These are phyloP conservation scores for Eurotiales sp. DNA, from an alignment of 2,329 filamentous ascomycete genomes.

Conservation along the genomic window DNA sequence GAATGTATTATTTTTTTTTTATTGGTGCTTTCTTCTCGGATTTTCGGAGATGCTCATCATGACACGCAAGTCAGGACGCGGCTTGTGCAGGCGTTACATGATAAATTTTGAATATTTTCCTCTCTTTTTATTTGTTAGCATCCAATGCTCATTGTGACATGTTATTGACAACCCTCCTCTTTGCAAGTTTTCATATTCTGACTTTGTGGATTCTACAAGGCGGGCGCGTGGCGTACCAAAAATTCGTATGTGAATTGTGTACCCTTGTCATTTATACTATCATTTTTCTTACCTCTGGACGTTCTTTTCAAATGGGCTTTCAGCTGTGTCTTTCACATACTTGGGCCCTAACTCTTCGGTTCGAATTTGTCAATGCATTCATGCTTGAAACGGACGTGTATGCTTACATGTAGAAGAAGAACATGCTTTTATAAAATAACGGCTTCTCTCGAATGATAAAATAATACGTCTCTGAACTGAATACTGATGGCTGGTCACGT, in stretches of 20 bases:
- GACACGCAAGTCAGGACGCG: conserved; percentile 12
- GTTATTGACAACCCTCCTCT: neutral
- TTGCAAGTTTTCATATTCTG: neutral
- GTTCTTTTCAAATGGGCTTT: too few relatives aligned
- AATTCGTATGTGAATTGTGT: conserved; percentile 1
- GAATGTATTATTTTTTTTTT: conserved; percentile 8
- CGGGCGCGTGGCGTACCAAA: conserved; percentile 12
- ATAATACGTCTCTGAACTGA: too few relatives aligned
- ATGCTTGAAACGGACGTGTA: too few relatives aligned
- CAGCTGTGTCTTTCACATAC: too few relatives aligned
- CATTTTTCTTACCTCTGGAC: neutral
- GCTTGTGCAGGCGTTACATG: conserved; percentile 11
- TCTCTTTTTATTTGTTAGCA: neutral
- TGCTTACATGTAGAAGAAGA: too few relatives aligned
- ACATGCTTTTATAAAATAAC: too few relatives aligned
- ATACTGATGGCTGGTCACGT: conserved; percentile 1
- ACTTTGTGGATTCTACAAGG: neutral
- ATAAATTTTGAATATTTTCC: conserved; percentile 1
- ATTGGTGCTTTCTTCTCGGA: neutral
- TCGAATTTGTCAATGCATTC: too few relatives aligned
- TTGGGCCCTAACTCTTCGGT: too few relatives aligned
- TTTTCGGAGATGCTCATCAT: conserved; percentile 9
- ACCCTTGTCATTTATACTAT: neutral
- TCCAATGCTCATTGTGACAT: neutral
- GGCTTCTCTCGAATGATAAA: too few relatives aligned